phyloP scores from a whole-genome alignment of 164 flowering plant species.

The Chimonanthus salicifolius region DNA sequence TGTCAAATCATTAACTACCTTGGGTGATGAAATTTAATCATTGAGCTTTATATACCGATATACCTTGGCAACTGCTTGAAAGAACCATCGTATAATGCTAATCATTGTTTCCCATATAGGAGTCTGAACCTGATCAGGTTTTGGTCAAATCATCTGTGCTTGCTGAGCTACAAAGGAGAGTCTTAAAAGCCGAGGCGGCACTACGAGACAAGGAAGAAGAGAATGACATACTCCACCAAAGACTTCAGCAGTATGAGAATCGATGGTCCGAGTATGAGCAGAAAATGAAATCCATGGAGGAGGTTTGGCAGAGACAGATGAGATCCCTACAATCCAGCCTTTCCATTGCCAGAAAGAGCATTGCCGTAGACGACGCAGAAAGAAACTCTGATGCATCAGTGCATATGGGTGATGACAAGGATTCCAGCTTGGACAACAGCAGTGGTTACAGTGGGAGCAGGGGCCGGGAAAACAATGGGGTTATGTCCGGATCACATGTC shows the following conservation, averaged over 20 bases:
- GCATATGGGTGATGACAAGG: slow-evolving; percentile 43
- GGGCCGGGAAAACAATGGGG: slow-evolving; percentile 47
- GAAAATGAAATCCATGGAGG: slow-evolving; percentile 98
- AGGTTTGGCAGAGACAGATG: slow-evolving; percentile 99
- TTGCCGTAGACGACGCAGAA: slow-evolving; percentile 62
- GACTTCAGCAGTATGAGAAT: slow-evolving; percentile 83
- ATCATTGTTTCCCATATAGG: slow-evolving; percentile 31
- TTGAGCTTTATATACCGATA: too few relatives aligned
- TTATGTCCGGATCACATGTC: slow-evolving; percentile 28
- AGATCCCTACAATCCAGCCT: slow-evolving; percentile 89
- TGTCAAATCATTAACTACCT: background rate
- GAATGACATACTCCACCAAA: slow-evolving; percentile 80
- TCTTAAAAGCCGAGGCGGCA: slow-evolving; percentile 86
- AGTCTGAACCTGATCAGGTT: slow-evolving; percentile 61
- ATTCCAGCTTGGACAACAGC: slow-evolving; percentile 48
- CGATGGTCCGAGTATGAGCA: slow-evolving; percentile 94
- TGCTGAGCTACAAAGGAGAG: slow-evolving; percentile 82
- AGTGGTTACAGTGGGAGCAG: slow-evolving; percentile 19
- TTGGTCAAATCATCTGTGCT: slow-evolving; percentile 72
- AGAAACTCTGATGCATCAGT: slow-evolving; percentile 76
- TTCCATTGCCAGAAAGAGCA: slow-evolving; percentile 83
- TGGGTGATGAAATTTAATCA: too few relatives aligned
- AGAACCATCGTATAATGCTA: too few relatives aligned
- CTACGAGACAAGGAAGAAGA: slow-evolving; percentile 87
- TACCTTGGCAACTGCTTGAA: too few relatives aligned